Conservation (phyloP, 257 asterid genomes). For the Jacaranda copaia region DNA sequence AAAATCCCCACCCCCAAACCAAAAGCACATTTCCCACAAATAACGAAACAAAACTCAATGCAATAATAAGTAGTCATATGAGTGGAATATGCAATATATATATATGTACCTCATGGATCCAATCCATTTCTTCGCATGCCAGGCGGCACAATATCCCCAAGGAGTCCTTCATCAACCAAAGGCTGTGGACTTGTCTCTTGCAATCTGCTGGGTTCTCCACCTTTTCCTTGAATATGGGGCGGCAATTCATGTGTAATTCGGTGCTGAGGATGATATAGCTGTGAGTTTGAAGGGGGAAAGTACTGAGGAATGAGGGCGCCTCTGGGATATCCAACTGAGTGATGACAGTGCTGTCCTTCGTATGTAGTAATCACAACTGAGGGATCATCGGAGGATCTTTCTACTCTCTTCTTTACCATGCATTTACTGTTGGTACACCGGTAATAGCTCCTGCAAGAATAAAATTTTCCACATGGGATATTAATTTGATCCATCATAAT, state of each 20-base stretch:
- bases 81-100: neutral
- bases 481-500: too few species aligned
- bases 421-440: constrained; percentile 91
- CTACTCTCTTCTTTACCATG: constrained; percentile 86
- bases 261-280: constrained; percentile 36
- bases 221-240: constrained; percentile 31
- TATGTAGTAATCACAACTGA: constrained; percentile 81
- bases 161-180: constrained; percentile 66
- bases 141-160: constrained; percentile 85
- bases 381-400: constrained; percentile 78
- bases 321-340: constrained; percentile 70
- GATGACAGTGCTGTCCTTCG: constrained; percentile 91
- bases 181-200: constrained; percentile 36
- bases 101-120: constrained; percentile 24
- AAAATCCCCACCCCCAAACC: too few species aligned
- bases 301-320: constrained; percentile 45
- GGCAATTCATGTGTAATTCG: constrained; percentile 15
- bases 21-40: neutral
- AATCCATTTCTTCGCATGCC: constrained; percentile 60
- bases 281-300: constrained; percentile 24
- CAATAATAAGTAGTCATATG: neutral
- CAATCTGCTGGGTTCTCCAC: constrained; percentile 14
- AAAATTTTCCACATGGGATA: too few species aligned
- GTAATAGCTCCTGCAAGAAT: constrained; percentile 70
- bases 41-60: neutral